Percentiles rank a stretch among this genome's conserved stretches.
These are phyloP conservation scores for Trypanosoma melophagium DNA, from an alignment of 208 protist genomes.

Conservation along the genomic window DNA sequence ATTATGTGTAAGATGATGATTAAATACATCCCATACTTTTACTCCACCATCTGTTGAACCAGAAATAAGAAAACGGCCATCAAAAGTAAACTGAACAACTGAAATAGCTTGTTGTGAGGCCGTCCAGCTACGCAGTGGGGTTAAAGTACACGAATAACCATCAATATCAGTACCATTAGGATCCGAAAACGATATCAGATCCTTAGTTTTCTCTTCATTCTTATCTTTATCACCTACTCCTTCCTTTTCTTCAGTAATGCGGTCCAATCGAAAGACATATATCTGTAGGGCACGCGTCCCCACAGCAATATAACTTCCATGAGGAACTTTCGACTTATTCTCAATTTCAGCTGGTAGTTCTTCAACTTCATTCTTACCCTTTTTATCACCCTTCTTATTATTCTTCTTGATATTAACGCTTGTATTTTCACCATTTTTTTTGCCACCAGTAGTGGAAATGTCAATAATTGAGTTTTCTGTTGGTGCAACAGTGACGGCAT, in stretches of 20 bases:
- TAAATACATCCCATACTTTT: conserved; percentile 88
- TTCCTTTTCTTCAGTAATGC: conserved; percentile 5
- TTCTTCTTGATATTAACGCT: neutral
- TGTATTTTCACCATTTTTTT: conserved; percentile 2
- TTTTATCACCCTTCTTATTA: conserved; percentile 5
- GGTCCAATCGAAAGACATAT: conserved; percentile 66
- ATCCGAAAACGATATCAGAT: neutral
- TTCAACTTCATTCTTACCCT: conserved; percentile 15
- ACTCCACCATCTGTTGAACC: conserved; percentile 83
- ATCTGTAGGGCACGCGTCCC: conserved; percentile 81
- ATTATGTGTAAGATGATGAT: conserved; percentile 91
- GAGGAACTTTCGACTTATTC: conserved; percentile 6
- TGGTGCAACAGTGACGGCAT: conserved; percentile 62
- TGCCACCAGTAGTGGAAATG: neutral
- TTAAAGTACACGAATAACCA: conserved; percentile 32
- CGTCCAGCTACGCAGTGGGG: conserved; percentile 69
- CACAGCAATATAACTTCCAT: conserved; percentile 76
- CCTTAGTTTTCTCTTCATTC: neutral
- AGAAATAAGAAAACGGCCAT: conserved; percentile 69
- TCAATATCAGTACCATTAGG: conserved; percentile 2
- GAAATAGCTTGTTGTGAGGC: conserved; percentile 88
- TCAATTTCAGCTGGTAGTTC: neutral
- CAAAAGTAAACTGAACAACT: conserved; percentile 67
- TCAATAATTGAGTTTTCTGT: neutral
- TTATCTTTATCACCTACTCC: conserved; percentile 12